phyloP scores from a whole-genome alignment of 2,329 filamentous ascomycete genomes.

The Zasmidium angulare region DNA sequence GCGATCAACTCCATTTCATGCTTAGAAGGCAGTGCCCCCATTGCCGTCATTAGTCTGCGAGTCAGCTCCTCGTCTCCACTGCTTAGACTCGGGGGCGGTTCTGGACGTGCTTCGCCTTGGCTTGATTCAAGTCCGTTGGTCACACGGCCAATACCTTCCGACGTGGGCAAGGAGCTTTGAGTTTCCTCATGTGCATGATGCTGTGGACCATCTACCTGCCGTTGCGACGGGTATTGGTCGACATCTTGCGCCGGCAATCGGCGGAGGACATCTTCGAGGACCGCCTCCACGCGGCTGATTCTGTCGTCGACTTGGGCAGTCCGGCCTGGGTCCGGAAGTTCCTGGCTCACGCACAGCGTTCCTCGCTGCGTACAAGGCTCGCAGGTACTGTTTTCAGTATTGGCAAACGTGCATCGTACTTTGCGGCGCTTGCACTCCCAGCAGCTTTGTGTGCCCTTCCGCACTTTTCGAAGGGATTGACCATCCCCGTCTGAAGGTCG shows the following conservation, averaged over 20 bases:
- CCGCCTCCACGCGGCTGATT: background rate
- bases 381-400: background rate
- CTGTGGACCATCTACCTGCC: background rate
- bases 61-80: background rate
- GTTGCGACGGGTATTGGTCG: background rate
- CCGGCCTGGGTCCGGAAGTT: constrained; percentile 2
- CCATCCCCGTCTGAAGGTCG: background rate
- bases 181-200: background rate
- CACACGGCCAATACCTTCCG: background rate
- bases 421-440: constrained; percentile 9
- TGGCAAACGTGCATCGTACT: background rate
- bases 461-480: background rate
- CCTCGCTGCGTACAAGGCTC: background rate
- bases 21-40: background rate
- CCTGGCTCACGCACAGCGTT: background rate
- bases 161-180: background rate
- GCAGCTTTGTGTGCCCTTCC: constrained; percentile 6
- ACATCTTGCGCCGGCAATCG: background rate
- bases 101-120: background rate
- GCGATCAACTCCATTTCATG: background rate
- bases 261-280: constrained; percentile 2
- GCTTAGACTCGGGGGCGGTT: no score
- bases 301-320: background rate
- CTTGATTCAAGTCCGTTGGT: background rate
- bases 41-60: background rate